Evolutionary conservation across 495 filamentous ascomycete genomes (phyloP), one percentile per base, ranked within the genome.

Genomic region (Ascodesmis nigricans): DNA sequence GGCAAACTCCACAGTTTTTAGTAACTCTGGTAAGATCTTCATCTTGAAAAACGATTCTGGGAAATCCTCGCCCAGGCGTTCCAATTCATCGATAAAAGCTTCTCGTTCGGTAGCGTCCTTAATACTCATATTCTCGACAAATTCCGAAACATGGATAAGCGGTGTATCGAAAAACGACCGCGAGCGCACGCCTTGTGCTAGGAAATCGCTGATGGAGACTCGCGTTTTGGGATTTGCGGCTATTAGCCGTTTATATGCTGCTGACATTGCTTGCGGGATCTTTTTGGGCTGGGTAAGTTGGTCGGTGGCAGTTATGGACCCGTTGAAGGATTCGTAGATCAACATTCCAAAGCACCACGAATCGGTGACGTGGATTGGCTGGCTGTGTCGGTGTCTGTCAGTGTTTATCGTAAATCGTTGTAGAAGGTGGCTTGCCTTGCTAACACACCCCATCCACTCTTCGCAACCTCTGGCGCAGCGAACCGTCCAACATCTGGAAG

Each of bases 11-110:
- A 97, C 80, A 0, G 81, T 87, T 47, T 93, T 95, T 0, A 97
- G 61, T n/a, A 97, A 59, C 52, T 95, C 87, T 0, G 87, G 87
- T 10, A 97, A 64, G 7, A 95, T 69, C 46, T 95, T 97, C 69
- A 87, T 78, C 51, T 83, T 91, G 60, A 93, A 87, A 52, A 87
- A 97, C 35, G 92, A 83, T 46, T 93, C 87, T 0, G 87, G 87
- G 42, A 95, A 92, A 52, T 93, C 81, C 40, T 91, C 80, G 0
- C 78, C 73, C 3, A 90, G 66, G 31, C 75, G 63, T 44, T 91
- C 80, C 3, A 97, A 65, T 53, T 90, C 75, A 49, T 72, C 72
- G 3, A 97, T 61, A 39, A 97, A 91, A 21, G 71, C 69, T 36
- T 93, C 77, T 39, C 78, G 65, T 52, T 95, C 87, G 9, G 58